A percentile compares a stretch with the other conserved stretches of the same genome.
phyloP scores from a whole-genome alignment of 2,329 filamentous ascomycete species.

The Penicillium crustosum region DNA sequence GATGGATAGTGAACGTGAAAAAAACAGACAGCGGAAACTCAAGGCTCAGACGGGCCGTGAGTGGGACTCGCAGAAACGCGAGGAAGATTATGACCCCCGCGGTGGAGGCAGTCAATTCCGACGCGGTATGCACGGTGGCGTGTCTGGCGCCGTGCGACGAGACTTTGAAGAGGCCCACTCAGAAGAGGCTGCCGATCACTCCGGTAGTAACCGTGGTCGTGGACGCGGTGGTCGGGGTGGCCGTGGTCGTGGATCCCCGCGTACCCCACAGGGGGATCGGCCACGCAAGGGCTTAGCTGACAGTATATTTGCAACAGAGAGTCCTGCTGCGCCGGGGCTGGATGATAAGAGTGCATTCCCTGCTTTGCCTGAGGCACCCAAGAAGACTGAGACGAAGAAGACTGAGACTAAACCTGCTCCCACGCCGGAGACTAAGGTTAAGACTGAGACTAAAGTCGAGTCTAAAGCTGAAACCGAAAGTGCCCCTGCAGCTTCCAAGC shows the following conservation, averaged over 20 bases:
- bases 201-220: conserved; percentile 33
- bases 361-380: conserved; percentile 32
- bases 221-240: conserved; percentile 30
- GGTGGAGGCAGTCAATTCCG: conserved; percentile 46
- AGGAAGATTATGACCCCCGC: conserved; percentile 53
- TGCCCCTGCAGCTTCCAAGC: conserved; percentile 1
- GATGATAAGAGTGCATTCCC: conserved; percentile 39
- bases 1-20: conserved; percentile 64
- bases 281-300: conserved; percentile 21
- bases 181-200: conserved; percentile 23
- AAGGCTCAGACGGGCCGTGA: conserved; percentile 59
- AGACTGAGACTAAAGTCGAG: neutral
- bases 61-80: conserved; percentile 62
- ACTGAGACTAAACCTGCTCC: conserved; percentile 1
- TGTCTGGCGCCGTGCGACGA: conserved; percentile 39
- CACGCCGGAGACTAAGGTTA: neutral
- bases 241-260: conserved; percentile 28
- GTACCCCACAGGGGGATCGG: conserved; percentile 26
- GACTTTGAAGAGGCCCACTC: conserved; percentile 30
- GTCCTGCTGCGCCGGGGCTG: conserved; percentile 23
- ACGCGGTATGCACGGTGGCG: conserved; percentile 54
- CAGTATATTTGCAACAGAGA: conserved; percentile 14
- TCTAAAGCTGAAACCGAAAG: neutral
- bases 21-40: conserved; percentile 60
- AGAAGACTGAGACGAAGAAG: conserved; percentile 18